Percentiles rank a stretch among this genome's conserved stretches.
These are phyloP conservation scores for Purpureocillium takamizusanense DNA, from an alignment of 2,329 filamentous ascomycete species.

Conservation along the genomic window DNA sequence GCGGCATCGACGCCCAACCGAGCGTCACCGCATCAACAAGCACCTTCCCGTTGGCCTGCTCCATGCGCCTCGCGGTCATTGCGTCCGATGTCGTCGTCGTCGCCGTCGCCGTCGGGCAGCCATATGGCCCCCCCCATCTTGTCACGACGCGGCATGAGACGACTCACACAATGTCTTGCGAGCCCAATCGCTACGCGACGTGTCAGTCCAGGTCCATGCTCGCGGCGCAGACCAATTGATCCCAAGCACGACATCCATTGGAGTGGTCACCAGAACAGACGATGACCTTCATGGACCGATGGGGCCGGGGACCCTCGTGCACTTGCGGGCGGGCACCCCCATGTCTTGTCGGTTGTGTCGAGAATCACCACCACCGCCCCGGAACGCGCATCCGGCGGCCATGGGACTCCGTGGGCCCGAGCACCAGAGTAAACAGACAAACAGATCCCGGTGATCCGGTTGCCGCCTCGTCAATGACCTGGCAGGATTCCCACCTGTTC, in stretches of 20 bases:
- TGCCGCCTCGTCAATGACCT: constrained; percentile 17
- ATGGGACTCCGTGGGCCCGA: no score
- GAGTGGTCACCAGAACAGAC: constrained; percentile 9
- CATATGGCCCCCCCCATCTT: constrained; percentile 13
- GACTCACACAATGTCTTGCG: constrained; percentile 7
- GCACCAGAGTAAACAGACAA: neutral
- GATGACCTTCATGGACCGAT: no score
- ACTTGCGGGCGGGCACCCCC: no score
- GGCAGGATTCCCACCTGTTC: constrained; percentile 20
- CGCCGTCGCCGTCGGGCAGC: constrained; percentile 17
- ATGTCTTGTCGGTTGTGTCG: no score
- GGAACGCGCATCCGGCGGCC: no score
- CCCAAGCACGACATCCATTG: constrained; percentile 15
- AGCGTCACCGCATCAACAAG: neutral
- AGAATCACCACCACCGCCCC: neutral
- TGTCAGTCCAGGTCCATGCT: constrained; percentile 13
- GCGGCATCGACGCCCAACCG: constrained; percentile 9
- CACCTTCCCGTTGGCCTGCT: constrained; percentile 3
- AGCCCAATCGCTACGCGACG: constrained; percentile 21
- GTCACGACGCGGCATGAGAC: constrained; percentile 8
- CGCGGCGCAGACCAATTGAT: constrained; percentile 18
- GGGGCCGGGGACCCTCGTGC: no score
- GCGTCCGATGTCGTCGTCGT: no score
- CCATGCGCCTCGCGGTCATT: constrained; percentile 1
- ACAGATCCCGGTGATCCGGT: constrained; percentile 7